Percentiles rank a stretch among this genome's conserved stretches.
Conservation (phyloP, 1,139 yeast species). For the Komagataea norvegica region DNA sequence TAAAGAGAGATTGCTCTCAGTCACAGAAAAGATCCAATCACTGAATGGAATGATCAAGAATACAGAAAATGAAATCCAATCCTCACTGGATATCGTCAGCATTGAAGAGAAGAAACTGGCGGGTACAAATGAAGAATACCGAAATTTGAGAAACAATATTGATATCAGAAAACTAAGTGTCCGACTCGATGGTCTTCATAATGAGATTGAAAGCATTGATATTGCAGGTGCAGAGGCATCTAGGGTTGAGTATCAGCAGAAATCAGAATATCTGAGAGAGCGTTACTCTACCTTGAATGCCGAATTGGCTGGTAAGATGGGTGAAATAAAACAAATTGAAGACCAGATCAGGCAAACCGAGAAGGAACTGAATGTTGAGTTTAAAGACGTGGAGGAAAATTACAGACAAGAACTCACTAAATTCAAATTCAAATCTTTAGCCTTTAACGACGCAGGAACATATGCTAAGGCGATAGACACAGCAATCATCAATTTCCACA, state of each 20-base stretch:
- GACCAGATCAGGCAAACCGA: slow-evolving; percentile 59
- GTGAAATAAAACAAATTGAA: slow-evolving; percentile 80
- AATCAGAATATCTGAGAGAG: slow-evolving; percentile 50
- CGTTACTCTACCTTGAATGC: slow-evolving; percentile 56
- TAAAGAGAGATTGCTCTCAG: not conserved
- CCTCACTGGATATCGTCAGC: slow-evolving; percentile 26
- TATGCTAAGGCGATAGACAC: slow-evolving; percentile 84
- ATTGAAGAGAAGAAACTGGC: slow-evolving; percentile 37
- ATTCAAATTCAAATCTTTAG: slow-evolving; percentile 69
- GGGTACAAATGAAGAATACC: slow-evolving; percentile 48
- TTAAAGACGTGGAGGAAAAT: slow-evolving; percentile 54
- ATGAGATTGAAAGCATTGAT: slow-evolving; percentile 41
- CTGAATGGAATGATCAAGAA: slow-evolving; percentile 32
- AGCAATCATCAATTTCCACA: slow-evolving; percentile 92
- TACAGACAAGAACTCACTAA: slow-evolving; percentile 73
- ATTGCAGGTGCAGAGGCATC: slow-evolving; percentile 59
- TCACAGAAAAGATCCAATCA: not conserved
- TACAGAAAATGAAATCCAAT: slow-evolving; percentile 45
- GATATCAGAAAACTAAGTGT: slow-evolving; percentile 41
- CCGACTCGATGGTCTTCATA: slow-evolving; percentile 33
- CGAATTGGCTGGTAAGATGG: slow-evolving; percentile 70
- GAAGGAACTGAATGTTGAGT: slow-evolving; percentile 65
- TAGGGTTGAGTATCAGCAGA: slow-evolving; percentile 58
- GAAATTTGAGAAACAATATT: slow-evolving; percentile 51
- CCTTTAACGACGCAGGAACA: slow-evolving; percentile 79